phyloP scores from a whole-genome alignment of 1,284 basidiomycete species.

The Mrakiaceae sp. region DNA sequence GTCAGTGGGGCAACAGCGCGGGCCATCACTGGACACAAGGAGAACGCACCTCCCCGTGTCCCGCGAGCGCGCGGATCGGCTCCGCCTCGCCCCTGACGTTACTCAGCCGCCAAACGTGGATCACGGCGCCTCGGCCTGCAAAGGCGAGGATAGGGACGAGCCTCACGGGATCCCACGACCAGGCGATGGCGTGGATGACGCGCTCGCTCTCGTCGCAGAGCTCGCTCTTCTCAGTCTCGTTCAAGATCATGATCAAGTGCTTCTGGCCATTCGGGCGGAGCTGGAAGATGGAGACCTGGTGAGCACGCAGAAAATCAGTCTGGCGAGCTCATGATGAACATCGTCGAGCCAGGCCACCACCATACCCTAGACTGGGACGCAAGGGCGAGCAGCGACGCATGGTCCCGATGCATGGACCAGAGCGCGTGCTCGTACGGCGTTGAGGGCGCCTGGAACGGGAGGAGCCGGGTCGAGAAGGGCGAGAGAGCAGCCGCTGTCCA shows the following conservation, averaged over 20 bases:
- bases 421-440: too few relatives aligned
- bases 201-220: neutral
- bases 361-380: too few relatives aligned
- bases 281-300: constrained; percentile 6
- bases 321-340: neutral
- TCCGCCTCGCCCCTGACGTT: neutral
- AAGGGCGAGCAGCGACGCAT: too few relatives aligned
- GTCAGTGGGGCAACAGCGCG: neutral
- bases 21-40: neutral
- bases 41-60: constrained; percentile 13
- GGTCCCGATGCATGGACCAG: too few relatives aligned
- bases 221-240: neutral
- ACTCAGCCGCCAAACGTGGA: constrained; percentile 12
- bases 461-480: too few relatives aligned
- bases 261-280: neutral
- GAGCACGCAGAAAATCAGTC: neutral
- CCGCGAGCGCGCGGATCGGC: constrained; percentile 4
- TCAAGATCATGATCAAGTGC: constrained; percentile 7
- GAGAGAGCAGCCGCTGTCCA: too few relatives aligned
- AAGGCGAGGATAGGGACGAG: constrained; percentile 8
- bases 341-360: too few relatives aligned
- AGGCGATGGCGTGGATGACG: constrained; percentile 4
- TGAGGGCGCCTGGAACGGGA: too few relatives aligned
- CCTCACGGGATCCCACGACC: constrained; percentile 10
- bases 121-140: constrained; percentile 5